Base-by-base conservation (phyloP, 2,329 filamentous ascomycete species). In the Ceratocystiopsis brevicomis region DNA sequence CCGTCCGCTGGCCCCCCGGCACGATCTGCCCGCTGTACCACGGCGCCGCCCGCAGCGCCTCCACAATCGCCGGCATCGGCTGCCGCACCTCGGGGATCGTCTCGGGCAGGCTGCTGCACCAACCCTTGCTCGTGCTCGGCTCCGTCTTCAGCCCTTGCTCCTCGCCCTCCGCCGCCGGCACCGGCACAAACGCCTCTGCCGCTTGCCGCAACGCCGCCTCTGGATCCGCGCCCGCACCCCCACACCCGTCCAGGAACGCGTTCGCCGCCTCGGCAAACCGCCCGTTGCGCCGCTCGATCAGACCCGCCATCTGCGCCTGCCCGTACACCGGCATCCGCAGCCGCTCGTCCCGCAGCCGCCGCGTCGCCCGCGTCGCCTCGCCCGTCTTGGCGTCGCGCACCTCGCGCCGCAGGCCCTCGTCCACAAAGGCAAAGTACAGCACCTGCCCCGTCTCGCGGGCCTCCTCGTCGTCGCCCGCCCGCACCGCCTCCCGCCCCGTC, bases 1-100 rank as follows among this genome's bases (percentile, higher is more conserved):
- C 92, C 0, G 93, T 82, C 33, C 87, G 74, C 62, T 95, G 86
- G 0, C 90, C 90, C 51, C 93, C 82, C 0, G 87, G 85, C 1
- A 96, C 87, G 49, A 98, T 86, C 59, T 98, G 90, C 0, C 78
- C 79, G 5, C 77, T 81, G 54, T 98, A 98, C 83, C 87, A 93
- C 19, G 87, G 69, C 52, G 81, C 73, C 10, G 74, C 71, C 53
- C 84, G 85, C 34, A 98, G 74, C 54, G 95, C 84, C 30, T 76
- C 67, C 2, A 98, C 68, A 33, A 98, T 96, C 42, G 93, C 81
- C 0, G 82, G 69, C 30, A 98, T 83, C 2, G 72, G 67, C 54
- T 84, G 81, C 38, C 90, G 72, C 49, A 93, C 81, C 39, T 69
- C 74, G 0, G 88, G 88, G 41, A 96, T 93, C 1, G 67, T 70